Conservation (phyloP, 2,329 filamentous ascomycete genomes). For the Fusarium clavum region DNA sequence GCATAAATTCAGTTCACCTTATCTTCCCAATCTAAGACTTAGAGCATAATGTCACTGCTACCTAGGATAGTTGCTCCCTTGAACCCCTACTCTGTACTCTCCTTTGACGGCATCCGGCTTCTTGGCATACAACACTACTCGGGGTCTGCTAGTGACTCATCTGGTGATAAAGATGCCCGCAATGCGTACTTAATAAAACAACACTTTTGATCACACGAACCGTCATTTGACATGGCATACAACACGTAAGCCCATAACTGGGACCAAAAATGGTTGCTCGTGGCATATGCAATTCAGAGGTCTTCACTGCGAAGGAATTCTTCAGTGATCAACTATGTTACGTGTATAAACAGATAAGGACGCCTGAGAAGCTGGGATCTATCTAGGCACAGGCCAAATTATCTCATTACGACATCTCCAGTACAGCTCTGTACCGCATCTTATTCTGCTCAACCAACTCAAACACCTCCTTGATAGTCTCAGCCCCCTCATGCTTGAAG, state of each 20-base stretch:
- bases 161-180: too few species aligned
- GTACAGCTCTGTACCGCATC: constrained; percentile 18
- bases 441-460: neutral
- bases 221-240: too few species aligned
- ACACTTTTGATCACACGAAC: too few species aligned
- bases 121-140: too few species aligned
- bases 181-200: too few species aligned
- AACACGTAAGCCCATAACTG: too few species aligned
- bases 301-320: neutral
- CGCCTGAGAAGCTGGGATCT: neutral
- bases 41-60: too few species aligned
- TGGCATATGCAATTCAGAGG: neutral
- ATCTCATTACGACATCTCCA: neutral
- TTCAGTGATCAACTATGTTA: neutral
- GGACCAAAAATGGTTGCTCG: too few species aligned
- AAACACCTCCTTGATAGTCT: constrained; percentile 1
- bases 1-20: neutral
- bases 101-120: too few species aligned
- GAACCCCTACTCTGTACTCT: too few species aligned
- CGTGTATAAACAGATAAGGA: neutral
- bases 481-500: constrained; percentile 10
- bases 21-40: neutral
- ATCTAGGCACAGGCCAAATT: rapidly evolving
- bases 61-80: too few species aligned
- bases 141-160: too few species aligned